Evolutionary conservation across 2,329 filamentous ascomycete genomes (phyloP), one percentile per base, ranked within the genome.

Genomic region (Penicillium brasilianum): DNA sequence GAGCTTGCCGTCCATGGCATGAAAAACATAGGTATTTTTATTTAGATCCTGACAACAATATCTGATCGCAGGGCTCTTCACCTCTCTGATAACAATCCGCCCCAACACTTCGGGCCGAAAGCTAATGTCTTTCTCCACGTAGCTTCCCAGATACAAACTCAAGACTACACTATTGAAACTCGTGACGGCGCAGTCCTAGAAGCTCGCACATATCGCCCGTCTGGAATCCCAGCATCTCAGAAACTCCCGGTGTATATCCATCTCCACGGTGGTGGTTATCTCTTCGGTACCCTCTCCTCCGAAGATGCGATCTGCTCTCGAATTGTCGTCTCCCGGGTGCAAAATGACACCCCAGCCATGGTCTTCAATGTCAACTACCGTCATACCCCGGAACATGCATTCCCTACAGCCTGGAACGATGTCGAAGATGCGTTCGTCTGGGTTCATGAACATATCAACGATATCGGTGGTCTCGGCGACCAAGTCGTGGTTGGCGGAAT

Each of bases 341-440:
- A 64, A 2, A 63, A 66, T 5, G 54, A 34, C 18, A 56, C 56
- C 1, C 72, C 71, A 4, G 51, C 82, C 2, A 72, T 83, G 0
- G 84, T 87, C 0, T 66, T 87, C 1, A 84, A 85, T 44, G 75
- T 87, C 13, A 85, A 86, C 64, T 88, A 88, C 68, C 81, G 86
- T 0, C 85, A 88, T 66, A 85, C 85, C 0, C 85, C 85, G 0
- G 82, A 87, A 55, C 73, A 80, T 62, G 66, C 60, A 0, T 87
- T 83, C 59, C 86, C 86, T 0, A 82, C 78, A 0, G 78, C 81
- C 0, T 86, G 81, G 81, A 51, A 73, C 46, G 86, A 88, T 50
- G 71, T 77, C 0, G 80, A 85, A 59, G 86, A 87, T 49, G 80
- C 81, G 0, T 83, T 86, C 34, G 74, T 79, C 18, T 88, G 85